Evolutionary conservation across 768 basidiomycete genomes (phyloP), one percentile per base, ranked within the genome.

Genomic region (Candolleomyces aberdarensis): DNA sequence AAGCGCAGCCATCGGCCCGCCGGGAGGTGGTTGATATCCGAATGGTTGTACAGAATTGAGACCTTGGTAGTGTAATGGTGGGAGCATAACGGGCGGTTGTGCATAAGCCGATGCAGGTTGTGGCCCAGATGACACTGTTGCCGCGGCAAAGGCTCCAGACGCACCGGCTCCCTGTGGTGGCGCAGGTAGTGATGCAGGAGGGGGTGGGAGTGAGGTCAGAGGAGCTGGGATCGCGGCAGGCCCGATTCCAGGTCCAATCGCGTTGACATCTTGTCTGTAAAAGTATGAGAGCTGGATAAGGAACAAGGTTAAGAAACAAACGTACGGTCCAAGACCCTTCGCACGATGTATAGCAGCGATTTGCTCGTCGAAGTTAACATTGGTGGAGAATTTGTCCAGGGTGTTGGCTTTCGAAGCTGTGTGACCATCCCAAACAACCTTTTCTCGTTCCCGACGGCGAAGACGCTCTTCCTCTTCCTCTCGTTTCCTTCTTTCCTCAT

Each of bases 371-470:
- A 98, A 88, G 71, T 94, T 96, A 79, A 92, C 94, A 63, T 90
- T 89, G 15, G 86, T 88, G 53, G 95, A 95, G 79, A 89, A 99
- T 70, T 94, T 94, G 82, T 95, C 92, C 69, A 95, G 80, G 0
- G 94, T 97, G 65, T 86, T 87, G 53, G 89, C 89, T 76, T 96
- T 98, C 48, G 94, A 91, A 48, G 94, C 91, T 1, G 96, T 96
- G 74, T 98, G 96, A 67, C 97, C 97, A 75, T 98, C 97, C 97
- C 97, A 99, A 53, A 98, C 92, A 65, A 93, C 91, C 71, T 92
- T 95, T 75, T 98, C 97, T 71, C 88, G 85, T 72, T 96, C 96
- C 71, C 86, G 90, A 64, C 94, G 81, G 69, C 84, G 84, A 63
- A 88, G 85, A 58, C 85, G 81, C 68, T 94, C 92, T 63, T 90